Evolutionary conservation across 177 flowering plant genomes (phyloP).

Genomic region (Tripterygium wilfordii): DNA sequence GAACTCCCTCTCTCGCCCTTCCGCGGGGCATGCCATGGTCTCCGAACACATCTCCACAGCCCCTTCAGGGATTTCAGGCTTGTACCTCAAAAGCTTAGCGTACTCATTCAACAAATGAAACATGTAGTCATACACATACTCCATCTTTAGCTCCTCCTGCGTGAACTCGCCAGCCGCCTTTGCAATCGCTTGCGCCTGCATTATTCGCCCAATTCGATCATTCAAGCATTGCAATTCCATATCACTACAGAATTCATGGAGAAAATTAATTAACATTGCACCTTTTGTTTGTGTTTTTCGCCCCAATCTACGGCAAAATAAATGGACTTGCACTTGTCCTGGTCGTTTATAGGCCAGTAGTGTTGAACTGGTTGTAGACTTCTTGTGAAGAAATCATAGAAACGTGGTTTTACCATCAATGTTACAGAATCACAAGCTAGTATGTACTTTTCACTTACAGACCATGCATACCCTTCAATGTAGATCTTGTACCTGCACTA

Average conservation of each 20-base stretch:
- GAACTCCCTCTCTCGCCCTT: slow-evolving; percentile 19
- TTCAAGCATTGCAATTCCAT: background rate
- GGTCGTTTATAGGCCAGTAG: slow-evolving; percentile 28
- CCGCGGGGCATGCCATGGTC: slow-evolving; percentile 22
- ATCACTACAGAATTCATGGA: too few species aligned
- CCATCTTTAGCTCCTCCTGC: slow-evolving; percentile 28
- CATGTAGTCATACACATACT: slow-evolving; percentile 34
- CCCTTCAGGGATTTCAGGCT: slow-evolving; percentile 18
- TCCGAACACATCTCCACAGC: slow-evolving; percentile 29
- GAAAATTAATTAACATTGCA: background rate
- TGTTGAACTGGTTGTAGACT: slow-evolving; percentile 19
- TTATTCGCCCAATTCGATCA: background rate
- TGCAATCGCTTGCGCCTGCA: slow-evolving; percentile 29
- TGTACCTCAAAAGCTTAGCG: slow-evolving; percentile 21
- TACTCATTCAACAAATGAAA: slow-evolving; percentile 28
- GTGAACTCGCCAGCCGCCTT: slow-evolving; percentile 23
- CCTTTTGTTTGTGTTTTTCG: slow-evolving; percentile 22
- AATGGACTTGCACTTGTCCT: slow-evolving; percentile 29
- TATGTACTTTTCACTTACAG: slow-evolving; percentile 30
- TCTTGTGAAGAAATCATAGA: slow-evolving; percentile 29
- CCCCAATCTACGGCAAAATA: slow-evolving; percentile 33
- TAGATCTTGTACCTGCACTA: slow-evolving; percentile 29
- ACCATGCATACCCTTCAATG: slow-evolving; percentile 28
- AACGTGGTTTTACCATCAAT: slow-evolving; percentile 14
- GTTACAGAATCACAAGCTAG: slow-evolving; percentile 24